Conservation (phyloP, 306 rosid genomes). For the Lithocarpus polystachyus region DNA sequence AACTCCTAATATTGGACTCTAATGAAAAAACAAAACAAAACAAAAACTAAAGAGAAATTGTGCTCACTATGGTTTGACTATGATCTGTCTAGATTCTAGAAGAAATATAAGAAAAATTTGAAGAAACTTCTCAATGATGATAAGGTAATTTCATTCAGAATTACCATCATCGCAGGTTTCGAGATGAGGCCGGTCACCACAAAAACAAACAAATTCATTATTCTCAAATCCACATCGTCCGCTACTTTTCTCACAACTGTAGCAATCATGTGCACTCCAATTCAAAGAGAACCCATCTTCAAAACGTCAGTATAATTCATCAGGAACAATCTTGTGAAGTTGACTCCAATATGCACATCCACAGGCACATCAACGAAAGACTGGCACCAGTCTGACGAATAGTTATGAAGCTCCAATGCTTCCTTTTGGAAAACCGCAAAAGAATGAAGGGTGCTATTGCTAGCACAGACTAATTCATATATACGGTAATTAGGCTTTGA, state of each 20-base stretch:
- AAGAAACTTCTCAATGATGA: neutral
- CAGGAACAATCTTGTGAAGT: conserved; percentile 19
- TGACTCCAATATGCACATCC: conserved; percentile 7
- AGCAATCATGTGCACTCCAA: conserved; percentile 56
- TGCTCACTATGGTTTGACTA: neutral
- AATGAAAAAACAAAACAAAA: too few species aligned
- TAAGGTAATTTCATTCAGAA: conserved; percentile 3
- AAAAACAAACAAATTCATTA: conserved; percentile 44
- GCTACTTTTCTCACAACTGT: conserved; percentile 50
- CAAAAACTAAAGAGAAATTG: neutral
- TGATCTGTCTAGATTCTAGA: neutral
- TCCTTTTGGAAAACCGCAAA: conserved; percentile 56
- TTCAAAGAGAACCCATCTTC: conserved; percentile 65
- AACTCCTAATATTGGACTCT: too few species aligned
- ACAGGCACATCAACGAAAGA: conserved; percentile 42
- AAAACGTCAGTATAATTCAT: conserved; percentile 49
- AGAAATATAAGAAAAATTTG: neutral
- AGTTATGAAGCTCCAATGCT: conserved; percentile 32
- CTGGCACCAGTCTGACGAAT: conserved; percentile 39
- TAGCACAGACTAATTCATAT: conserved; percentile 39
- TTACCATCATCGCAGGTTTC: conserved; percentile 53
- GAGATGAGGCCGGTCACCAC: conserved; percentile 42
- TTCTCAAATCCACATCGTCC: conserved; percentile 57
- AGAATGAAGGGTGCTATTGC: conserved; percentile 41
- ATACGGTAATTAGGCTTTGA: conserved; percentile 34